Evolutionary conservation across 306 rosid species (phyloP).

Genomic region (Psophocarpus tetragonolobus): DNA sequence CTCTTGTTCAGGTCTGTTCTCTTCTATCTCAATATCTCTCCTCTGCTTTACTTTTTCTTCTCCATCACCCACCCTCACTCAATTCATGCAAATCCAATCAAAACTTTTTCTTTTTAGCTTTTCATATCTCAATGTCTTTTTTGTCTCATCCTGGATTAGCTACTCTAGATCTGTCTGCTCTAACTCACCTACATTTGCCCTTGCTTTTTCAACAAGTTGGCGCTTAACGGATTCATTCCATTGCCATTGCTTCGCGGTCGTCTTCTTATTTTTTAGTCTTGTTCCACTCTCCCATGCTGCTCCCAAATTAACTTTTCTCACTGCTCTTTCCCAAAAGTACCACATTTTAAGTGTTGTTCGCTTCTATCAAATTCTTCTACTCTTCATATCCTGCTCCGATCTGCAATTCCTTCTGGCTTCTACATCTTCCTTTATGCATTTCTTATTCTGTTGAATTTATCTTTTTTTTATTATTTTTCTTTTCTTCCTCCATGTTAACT

Average conservation of each 20-base stretch:
- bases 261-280: too few species aligned
- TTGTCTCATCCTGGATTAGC: slow-evolving; percentile 27
- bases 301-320: neutral
- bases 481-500: slow-evolving; percentile 13
- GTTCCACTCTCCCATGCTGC: neutral
- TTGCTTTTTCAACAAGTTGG: slow-evolving; percentile 19
- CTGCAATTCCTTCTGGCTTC: slow-evolving; percentile 36
- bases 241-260: neutral
- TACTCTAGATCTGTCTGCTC: slow-evolving; percentile 58
- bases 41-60: neutral
- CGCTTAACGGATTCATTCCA: neutral
- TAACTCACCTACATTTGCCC: slow-evolving; percentile 32
- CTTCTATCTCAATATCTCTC: slow-evolving; percentile 1
- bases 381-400: slow-evolving; percentile 5
- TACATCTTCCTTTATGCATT: slow-evolving; percentile 39
- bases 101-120: slow-evolving; percentile 7
- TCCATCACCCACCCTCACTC: slow-evolving; percentile 23
- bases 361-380: neutral
- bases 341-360: slow-evolving; percentile 4
- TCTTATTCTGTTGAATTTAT: neutral
- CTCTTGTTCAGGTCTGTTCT: slow-evolving; percentile 60
- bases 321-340: neutral
- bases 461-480: neutral
- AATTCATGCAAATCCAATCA: too few species aligned
- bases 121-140: neutral